Base-by-base conservation (phyloP, 1,284 basidiomycete genomes). In the Fomitopsis palustris region DNA sequence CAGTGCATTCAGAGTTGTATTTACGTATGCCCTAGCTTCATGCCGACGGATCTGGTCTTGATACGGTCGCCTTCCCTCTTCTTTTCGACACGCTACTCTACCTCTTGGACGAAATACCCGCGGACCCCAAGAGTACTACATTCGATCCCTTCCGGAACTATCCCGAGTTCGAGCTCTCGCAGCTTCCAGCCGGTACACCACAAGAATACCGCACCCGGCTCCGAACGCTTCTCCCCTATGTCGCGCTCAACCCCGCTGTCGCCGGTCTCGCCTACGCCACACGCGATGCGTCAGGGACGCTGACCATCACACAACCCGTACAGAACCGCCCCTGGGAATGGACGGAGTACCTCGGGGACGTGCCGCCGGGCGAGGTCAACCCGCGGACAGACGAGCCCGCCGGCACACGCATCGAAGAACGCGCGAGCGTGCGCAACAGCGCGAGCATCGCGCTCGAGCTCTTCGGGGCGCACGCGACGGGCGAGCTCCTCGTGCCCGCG, bases 261-360 rank as follows among this genome's bases (percentile, higher is more conserved):
- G 70, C 77, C 12, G 77, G 86, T 61, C 80, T 93, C 38, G 79
- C 81, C 3, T 81, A 82, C 53, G 81, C 81, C 3, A 78, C 84
- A 56, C 78, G 79, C 29, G 84, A 87, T 63, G 62, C 80, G 3
- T 73, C 75, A 7, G 86, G 84, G 1, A 75, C 78, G 6, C 61
- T 83, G 5, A 69, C 84, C 6, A 74, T 77, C 58, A 79, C 81
- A 21, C 69, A 74, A 12, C 77, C 82, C 0, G 87, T 92, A 19
- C 77, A 83, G 59, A 88, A 90, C 69, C 80, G 85, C 43, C 89
- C 91, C 14, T 93, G 90, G 90, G 91, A 93, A 70, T 93, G 90
- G 91, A 82, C 86, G 7, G 91, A 92, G 69, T 84, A 87, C 69
- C 69, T 92, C 1, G 88, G 88, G 3, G 89, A 91, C 60, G 77